Percentiles rank a stretch among this genome's conserved stretches.
These are phyloP conservation scores for Epichloe bromicola DNA, from an alignment of 2,329 filamentous ascomycete species.

Conservation along the genomic window DNA sequence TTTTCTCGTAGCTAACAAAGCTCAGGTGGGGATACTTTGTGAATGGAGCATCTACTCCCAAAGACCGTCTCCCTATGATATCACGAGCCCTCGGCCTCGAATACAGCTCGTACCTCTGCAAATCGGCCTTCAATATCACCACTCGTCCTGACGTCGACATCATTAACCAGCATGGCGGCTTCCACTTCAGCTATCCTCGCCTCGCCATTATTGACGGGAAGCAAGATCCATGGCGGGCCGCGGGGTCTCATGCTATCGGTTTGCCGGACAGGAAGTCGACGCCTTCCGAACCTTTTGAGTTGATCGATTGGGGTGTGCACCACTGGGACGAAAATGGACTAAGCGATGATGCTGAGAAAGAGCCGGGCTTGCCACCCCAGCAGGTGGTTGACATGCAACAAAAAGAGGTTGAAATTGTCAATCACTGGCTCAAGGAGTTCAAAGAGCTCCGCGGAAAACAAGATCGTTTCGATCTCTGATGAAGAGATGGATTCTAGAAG, in stretches of 20 bases:
- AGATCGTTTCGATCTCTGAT: neutral
- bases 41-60: conserved; percentile 57
- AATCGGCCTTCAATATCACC: conserved; percentile 56
- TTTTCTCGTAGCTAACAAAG: neutral
- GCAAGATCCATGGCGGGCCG: conserved; percentile 67
- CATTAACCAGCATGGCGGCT: conserved; percentile 68
- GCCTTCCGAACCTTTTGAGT: conserved; percentile 52
- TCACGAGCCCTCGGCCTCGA: conserved; percentile 56
- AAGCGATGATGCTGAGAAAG: conserved; percentile 30
- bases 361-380: conserved; percentile 47
- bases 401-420: conserved; percentile 47
- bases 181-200: conserved; percentile 57
- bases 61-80: conserved; percentile 53
- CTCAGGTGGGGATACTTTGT: conserved; percentile 64
- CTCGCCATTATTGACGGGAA: conserved; percentile 67
- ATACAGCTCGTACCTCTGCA: conserved; percentile 50
- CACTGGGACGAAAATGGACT: conserved; percentile 68
- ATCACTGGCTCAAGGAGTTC: conserved; percentile 52
- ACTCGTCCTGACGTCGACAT: conserved; percentile 45
- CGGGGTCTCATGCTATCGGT: conserved; percentile 55
- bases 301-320: conserved; percentile 64
- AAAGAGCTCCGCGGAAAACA: neutral
- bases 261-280: conserved; percentile 46
- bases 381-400: conserved; percentile 46
- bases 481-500: neutral